Conservation (phyloP, 306 rosid genomes). For the Acacia crassicarpa region DNA sequence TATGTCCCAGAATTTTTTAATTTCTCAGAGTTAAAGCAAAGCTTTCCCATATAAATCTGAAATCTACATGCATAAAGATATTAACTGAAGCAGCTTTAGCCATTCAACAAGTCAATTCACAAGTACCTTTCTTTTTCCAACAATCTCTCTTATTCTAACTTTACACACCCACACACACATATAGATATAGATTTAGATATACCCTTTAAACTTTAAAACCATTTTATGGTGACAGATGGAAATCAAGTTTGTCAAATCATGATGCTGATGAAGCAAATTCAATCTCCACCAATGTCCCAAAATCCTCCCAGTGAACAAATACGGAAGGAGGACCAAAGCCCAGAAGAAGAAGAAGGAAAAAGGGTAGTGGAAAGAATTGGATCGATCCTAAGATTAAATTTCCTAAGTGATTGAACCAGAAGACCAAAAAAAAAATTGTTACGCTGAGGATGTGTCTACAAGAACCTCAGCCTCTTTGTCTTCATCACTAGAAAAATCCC, state of each 20-base stretch:
- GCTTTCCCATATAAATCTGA: background rate
- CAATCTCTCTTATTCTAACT: conserved; percentile 36
- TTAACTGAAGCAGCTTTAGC: conserved; percentile 9
- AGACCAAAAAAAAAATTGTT: background rate
- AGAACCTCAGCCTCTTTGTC: conserved; percentile 57
- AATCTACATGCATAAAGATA: background rate
- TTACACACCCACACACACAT: conserved; percentile 34
- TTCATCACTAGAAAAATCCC: conserved; percentile 53
- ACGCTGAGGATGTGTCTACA: conserved; percentile 56
- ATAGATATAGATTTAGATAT: background rate
- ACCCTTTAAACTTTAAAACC: background rate
- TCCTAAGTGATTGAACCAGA: conserved; percentile 34
- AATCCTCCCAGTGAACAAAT: conserved; percentile 50
- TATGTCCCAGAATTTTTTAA: background rate
- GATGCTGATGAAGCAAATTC: conserved; percentile 37
- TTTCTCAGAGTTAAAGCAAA: background rate
- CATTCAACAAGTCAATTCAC: conserved; percentile 1
- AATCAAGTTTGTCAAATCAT: conserved; percentile 36
- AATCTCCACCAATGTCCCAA: conserved; percentile 42
- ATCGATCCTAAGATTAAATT: conserved; percentile 47
- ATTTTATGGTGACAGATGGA: conserved; percentile 36
- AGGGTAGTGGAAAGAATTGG: conserved; percentile 70
- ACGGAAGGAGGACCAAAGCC: conserved; percentile 35
- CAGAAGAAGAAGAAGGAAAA: background rate
- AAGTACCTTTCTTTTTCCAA: conserved; percentile 9